Percentiles rank a stretch among this genome's conserved stretches.
Evolutionary conservation across 768 basidiomycete genomes (phyloP).

Genomic region (Galerina sulciceps): DNA sequence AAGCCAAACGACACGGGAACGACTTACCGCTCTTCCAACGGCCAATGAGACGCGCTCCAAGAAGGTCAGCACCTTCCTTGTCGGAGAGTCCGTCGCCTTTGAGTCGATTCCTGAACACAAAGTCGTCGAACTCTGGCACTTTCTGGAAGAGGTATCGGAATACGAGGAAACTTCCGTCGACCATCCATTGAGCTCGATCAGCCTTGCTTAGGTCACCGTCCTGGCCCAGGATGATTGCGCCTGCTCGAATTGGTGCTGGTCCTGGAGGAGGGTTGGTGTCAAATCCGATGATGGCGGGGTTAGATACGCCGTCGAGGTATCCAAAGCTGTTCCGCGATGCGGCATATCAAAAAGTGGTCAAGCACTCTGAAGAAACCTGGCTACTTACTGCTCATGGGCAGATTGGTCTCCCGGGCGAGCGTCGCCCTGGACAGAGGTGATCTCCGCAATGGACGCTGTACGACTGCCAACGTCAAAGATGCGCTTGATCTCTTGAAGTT

Average conservation of each 20-base stretch:
- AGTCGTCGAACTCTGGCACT: slow-evolving; percentile 54
- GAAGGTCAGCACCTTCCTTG: slow-evolving; percentile 42
- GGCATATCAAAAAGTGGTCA: not conserved
- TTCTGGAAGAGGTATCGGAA: slow-evolving; percentile 56
- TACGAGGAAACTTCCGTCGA: slow-evolving; percentile 55
- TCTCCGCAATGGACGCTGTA: slow-evolving; percentile 39
- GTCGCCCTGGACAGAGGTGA: slow-evolving; percentile 40
- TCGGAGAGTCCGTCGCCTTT: slow-evolving; percentile 28
- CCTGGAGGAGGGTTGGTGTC: slow-evolving; percentile 34
- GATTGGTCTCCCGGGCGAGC: slow-evolving; percentile 45
- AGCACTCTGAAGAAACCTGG: not conserved
- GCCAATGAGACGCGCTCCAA: slow-evolving; percentile 43
- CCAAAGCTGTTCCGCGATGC: slow-evolving; percentile 42
- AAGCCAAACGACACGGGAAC: not conserved
- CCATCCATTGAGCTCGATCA: slow-evolving; percentile 43
- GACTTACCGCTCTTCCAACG: slow-evolving; percentile 54
- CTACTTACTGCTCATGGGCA: slow-evolving; percentile 51
- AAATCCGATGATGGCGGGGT: slow-evolving; percentile 49
- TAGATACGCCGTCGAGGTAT: slow-evolving; percentile 55
- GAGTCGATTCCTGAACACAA: slow-evolving; percentile 44
- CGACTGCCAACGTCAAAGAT: slow-evolving; percentile 35
- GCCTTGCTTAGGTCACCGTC: slow-evolving; percentile 37
- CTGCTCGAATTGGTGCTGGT: slow-evolving; percentile 42
- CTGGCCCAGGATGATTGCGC: slow-evolving; percentile 47
- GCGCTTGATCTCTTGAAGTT: slow-evolving; percentile 33